Evolutionary conservation across 257 asterid genomes (phyloP).

Genomic region (Marsdenia floribunda): DNA sequence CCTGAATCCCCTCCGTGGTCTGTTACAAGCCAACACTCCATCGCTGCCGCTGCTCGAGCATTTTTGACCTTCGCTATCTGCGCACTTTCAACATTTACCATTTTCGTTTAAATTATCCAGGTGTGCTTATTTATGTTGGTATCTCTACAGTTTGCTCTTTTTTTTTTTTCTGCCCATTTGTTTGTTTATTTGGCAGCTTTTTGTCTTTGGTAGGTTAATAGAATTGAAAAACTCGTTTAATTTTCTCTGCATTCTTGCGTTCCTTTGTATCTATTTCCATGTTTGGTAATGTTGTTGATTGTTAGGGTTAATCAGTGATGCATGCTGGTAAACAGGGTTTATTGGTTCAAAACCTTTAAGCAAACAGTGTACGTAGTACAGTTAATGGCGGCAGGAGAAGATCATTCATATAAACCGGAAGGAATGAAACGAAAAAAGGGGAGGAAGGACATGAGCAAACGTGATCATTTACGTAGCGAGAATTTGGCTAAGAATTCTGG

Average conservation of each 20-base stretch:
- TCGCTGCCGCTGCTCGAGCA: too few relatives aligned
- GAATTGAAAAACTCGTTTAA: too few relatives aligned
- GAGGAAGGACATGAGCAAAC: constrained; percentile 41
- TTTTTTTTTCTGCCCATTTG: neutral
- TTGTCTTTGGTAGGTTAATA: too few relatives aligned
- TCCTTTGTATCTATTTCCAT: neutral
- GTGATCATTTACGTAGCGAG: constrained; percentile 31
- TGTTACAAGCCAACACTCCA: too few relatives aligned
- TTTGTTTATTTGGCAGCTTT: too few relatives aligned
- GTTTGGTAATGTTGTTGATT: neutral
- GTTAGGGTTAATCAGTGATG: neutral
- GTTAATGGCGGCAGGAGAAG: constrained; percentile 31
- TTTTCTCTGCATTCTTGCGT: neutral
- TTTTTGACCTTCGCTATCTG: too few relatives aligned
- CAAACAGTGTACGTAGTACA: constrained; percentile 29
- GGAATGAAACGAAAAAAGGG: constrained; percentile 51
- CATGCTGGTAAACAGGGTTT: constrained; percentile 16
- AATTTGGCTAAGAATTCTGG: constrained; percentile 30
- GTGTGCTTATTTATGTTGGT: too few relatives aligned
- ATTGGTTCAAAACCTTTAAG: constrained; percentile 49
- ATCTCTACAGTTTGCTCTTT: neutral
- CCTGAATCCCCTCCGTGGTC: too few relatives aligned
- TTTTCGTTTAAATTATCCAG: too few relatives aligned
- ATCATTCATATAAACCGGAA: constrained; percentile 22
- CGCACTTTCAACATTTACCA: too few relatives aligned